Evolutionary conservation across 306 rosid genomes (phyloP).

Genomic region (Cucumis sativus): Cucumber_9930_V3 NC_026655.2:9273501-9274000

Average conservation of each 20-base stretch:
- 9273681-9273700: slow-evolving; percentile 28
- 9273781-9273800: not conserved
- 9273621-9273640: slow-evolving; percentile 25
- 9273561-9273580: slow-evolving; percentile 22
- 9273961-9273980: not conserved
- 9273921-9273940: not conserved
- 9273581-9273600: slow-evolving; percentile 36
- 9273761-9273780: not conserved
- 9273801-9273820: not conserved
- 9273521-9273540: slow-evolving; percentile 36
- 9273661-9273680: slow-evolving; percentile 16
- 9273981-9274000: slow-evolving; percentile 12
- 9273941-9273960: not conserved
- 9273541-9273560: slow-evolving; percentile 26
- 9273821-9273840: not conserved
- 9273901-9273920: slow-evolving; percentile 2
- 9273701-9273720: slow-evolving; percentile 26
- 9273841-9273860: not conserved
- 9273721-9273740: slow-evolving; percentile 17
- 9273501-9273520: slow-evolving; percentile 9
- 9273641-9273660: slow-evolving; percentile 13
- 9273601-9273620: slow-evolving; percentile 27
- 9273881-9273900: not conserved
- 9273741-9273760: slow-evolving; percentile 17
- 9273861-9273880: not conserved